Percentiles rank a stretch among this genome's conserved stretches.
These are phyloP conservation scores for Xylaria cubensis DNA, from an alignment of 495 filamentous ascomycete genomes.

Conservation along the genomic window DNA sequence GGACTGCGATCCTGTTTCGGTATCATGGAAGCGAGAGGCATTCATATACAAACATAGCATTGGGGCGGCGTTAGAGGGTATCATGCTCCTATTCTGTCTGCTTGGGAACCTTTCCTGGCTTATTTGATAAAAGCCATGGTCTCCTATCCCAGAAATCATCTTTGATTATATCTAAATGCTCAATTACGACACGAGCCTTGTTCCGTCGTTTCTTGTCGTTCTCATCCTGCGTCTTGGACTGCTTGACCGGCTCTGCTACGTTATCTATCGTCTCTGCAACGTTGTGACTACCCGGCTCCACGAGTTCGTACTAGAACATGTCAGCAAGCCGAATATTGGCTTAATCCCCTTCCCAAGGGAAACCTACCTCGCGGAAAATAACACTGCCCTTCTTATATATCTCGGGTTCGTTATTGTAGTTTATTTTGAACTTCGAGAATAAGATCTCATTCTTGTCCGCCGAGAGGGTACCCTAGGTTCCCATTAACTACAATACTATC, in stretches of 20 bases:
- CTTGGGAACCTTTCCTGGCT: slow-evolving; percentile 69
- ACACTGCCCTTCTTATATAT: slow-evolving; percentile 94
- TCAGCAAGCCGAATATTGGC: slow-evolving; percentile 11
- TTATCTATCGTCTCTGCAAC: slow-evolving; percentile 45
- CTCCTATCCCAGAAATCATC: slow-evolving; percentile 89
- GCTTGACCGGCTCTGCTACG: slow-evolving; percentile 48
- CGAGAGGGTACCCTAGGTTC: slow-evolving; percentile 73
- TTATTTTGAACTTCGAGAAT: slow-evolving; percentile 86
- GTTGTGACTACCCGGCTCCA: slow-evolving; percentile 54
- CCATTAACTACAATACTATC: slow-evolving; percentile 19
- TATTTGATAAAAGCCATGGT: slow-evolving; percentile 84
- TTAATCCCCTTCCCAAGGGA: background rate
- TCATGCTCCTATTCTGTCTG: slow-evolving; percentile 47
- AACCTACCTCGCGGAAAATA: slow-evolving; percentile 78
- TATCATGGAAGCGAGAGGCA: slow-evolving; percentile 1
- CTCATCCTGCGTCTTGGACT: slow-evolving; percentile 78
- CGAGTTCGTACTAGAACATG: slow-evolving; percentile 57
- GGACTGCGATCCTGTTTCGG: background rate
- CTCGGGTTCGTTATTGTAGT: slow-evolving; percentile 95
- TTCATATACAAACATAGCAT: slow-evolving; percentile 22
- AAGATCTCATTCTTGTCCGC: slow-evolving; percentile 95
- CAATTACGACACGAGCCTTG: slow-evolving; percentile 78
- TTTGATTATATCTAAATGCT: slow-evolving; percentile 91
- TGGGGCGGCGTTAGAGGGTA: slow-evolving; percentile 31
- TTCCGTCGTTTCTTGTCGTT: slow-evolving; percentile 75